Evolutionary conservation across 345 rosid species (phyloP), one percentile per base, ranked within the genome.

Genomic region (Brassica carinata): DNA sequence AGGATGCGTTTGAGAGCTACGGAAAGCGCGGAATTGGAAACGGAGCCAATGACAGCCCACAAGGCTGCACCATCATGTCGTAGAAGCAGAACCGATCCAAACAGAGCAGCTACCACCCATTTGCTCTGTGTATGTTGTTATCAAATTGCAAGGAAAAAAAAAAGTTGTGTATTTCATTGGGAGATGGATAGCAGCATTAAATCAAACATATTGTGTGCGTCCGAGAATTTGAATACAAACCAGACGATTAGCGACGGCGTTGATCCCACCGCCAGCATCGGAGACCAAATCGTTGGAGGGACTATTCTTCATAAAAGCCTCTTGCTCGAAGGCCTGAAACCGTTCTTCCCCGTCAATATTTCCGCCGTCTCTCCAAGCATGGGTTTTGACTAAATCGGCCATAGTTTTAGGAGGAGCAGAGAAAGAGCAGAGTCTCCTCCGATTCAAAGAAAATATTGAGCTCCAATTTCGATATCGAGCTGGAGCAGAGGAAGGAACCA

Each of bases 1-100:
- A 94, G 69, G 27, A 90, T 64, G 73, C 83, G 87, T 73, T 94
- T 94, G 26, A 94, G 85, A 38, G 65, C 55, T 15, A 86, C 62
- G 0, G 97, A 90, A 5, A 94, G 86, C 5, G 68, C 48, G 3
- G 85, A 72, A 73, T 94, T 92, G 4, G 86, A 10, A 68, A 88
- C 84, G 8, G 97, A 84, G 5, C 98, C 98, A 83, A 82, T 77
- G 36, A 77, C 77, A 67, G 83, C 86, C 98, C 98, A 94, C 77
- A 94, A 58, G 7, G 97, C 88, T 45, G 82, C 90, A 10, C 86
- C 87, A 77, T 94, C 96, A 72, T 87, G 97, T 82, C 90, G 81
- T 85, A 88, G 84, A 0, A 94, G 81, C 67, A 94, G 27, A 55
- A 87, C 72, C 31, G 76, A 86, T 67, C 87, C 85, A 64, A 94